These are phyloP conservation scores for Omphalotus guepiniiformis DNA, from an alignment of 768 basidiomycete genomes.

Conservation along the genomic window DNA sequence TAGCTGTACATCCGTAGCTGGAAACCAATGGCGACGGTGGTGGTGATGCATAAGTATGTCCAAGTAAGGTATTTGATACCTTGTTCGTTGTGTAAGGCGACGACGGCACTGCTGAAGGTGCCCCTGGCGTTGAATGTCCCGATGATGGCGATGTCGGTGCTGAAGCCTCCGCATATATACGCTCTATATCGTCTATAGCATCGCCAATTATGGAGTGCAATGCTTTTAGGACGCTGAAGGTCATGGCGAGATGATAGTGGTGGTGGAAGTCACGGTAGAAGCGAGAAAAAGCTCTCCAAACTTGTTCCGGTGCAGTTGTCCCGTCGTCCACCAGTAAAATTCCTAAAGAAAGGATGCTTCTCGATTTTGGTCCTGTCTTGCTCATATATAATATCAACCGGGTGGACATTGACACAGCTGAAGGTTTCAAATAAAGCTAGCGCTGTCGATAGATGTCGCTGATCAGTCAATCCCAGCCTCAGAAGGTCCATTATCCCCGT, in stretches of 20 bases:
- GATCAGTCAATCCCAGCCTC: too few species aligned
- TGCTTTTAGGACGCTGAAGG: conserved; percentile 59
- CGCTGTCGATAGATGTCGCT: too few species aligned
- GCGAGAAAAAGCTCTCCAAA: too few species aligned
- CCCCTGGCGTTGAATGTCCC: conserved; percentile 7
- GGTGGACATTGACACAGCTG: too few species aligned
- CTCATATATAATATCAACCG: too few species aligned
- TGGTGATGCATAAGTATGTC: conserved; percentile 24
- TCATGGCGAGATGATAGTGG: conserved; percentile 32
- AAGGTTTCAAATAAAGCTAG: too few species aligned
- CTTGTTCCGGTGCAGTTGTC: too few species aligned
- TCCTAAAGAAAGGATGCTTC: too few species aligned
- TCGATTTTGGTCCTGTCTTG: too few species aligned
- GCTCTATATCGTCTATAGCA: conserved; percentile 66
- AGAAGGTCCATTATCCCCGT: too few species aligned
- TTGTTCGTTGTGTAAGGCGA: conserved; percentile 15
- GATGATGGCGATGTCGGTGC: conserved; percentile 13
- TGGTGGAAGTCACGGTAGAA: too few species aligned
- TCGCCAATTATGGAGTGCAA: conserved; percentile 64
- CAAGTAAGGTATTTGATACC: conserved; percentile 16
- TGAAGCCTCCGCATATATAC: conserved; percentile 42
- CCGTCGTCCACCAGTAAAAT: too few species aligned
- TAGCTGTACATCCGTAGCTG: not conserved
- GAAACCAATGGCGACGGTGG: conserved; percentile 25
- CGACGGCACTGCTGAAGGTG: conserved; percentile 16